These are phyloP conservation scores for Suhomyces bokatorum DNA, from an alignment of 1,139 yeast species.

Conservation along the genomic window DNA sequence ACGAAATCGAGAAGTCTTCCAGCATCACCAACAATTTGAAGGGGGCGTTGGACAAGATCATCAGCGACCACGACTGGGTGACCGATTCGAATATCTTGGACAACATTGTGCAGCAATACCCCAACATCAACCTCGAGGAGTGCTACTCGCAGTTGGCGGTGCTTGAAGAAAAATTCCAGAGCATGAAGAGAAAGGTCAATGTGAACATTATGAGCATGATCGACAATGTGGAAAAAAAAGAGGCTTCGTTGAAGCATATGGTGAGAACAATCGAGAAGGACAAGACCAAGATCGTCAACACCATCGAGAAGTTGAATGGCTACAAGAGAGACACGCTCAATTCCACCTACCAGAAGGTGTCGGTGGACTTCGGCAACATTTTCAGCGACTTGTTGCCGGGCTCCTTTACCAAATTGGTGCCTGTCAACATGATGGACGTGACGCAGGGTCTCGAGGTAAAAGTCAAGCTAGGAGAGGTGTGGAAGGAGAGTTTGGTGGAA, in stretches of 20 bases:
- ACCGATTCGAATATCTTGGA: constrained; percentile 58
- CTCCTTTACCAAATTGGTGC: constrained; percentile 86
- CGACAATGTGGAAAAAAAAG: constrained; percentile 91
- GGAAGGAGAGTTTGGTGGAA: constrained; percentile 96
- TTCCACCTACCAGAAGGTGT: constrained; percentile 83
- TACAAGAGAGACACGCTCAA: constrained; percentile 83
- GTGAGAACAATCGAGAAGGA: constrained; percentile 88
- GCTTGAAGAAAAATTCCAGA: constrained; percentile 62
- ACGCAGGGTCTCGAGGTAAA: constrained; percentile 90
- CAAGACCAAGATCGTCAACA: constrained; percentile 84
- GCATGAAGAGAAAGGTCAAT: constrained; percentile 84
- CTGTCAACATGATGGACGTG: constrained; percentile 75
- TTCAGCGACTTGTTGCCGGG: constrained; percentile 89
- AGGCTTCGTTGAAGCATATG: constrained; percentile 73
- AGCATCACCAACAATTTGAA: constrained; percentile 45
- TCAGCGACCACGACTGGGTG: constrained; percentile 71
- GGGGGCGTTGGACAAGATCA: constrained; percentile 48
- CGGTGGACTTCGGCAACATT: constrained; percentile 86
- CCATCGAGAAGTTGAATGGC: constrained; percentile 81
- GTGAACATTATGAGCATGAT: constrained; percentile 91
- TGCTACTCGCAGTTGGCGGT: constrained; percentile 58
- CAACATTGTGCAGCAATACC: constrained; percentile 56
- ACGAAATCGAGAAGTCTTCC: constrained; percentile 62
- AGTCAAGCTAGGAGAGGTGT: constrained; percentile 85
- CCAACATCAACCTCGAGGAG: constrained; percentile 63